Evolutionary conservation across 495 filamentous ascomycete genomes (phyloP), one percentile per base, ranked within the genome.

Genomic region (Hypoxylon trugodes): DNA sequence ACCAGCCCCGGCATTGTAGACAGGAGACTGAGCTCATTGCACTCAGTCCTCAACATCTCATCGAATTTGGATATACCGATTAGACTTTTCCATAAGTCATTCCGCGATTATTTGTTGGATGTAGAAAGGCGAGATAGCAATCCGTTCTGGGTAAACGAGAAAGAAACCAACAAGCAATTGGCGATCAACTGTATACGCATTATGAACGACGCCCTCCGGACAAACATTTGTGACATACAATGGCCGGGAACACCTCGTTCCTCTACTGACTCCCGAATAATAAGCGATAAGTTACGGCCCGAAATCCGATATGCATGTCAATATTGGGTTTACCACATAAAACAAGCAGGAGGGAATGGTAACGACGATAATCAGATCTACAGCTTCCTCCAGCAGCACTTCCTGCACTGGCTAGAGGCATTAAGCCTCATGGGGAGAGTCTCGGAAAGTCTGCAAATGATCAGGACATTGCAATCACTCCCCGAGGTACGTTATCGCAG

Each of bases 101-200:
- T 86, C 57, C 79, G 78, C 40, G 82, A 84, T 61, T 84, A 79
- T 60, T 75, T 86, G 10, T 43, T 83, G n/a, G n/a, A n/a, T n/a
- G n/a, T n/a, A n/a, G n/a, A n/a, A 10, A 67, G 65, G 47, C 70
- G 74, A 46, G 26, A 36, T 4, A 68, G 74, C 56, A 36, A 30
- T 38, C 24, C 26, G 18, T 79, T 80, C 64, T 75, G 69, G 67
- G 64, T 82, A 15, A 67, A 81, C 47, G 72, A 80, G 63, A 64
- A 59, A 56, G 26, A 65, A 48, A 58, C 66, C 1, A 72, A 83
- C 57, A 10, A 68, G 18, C 64, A 30, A 30, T 57, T 83, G 41
- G 70, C 68, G 19, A 19, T 36, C 8, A 40, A 65, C 26, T 83
- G 75, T 60, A 46, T 82, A 33, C 41, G 69, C 7, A 49, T 81